Evolutionary conservation across 441 rosid genomes (phyloP), one percentile per base, ranked within the genome.

Genomic region (Corymbia calophylla): DNA sequence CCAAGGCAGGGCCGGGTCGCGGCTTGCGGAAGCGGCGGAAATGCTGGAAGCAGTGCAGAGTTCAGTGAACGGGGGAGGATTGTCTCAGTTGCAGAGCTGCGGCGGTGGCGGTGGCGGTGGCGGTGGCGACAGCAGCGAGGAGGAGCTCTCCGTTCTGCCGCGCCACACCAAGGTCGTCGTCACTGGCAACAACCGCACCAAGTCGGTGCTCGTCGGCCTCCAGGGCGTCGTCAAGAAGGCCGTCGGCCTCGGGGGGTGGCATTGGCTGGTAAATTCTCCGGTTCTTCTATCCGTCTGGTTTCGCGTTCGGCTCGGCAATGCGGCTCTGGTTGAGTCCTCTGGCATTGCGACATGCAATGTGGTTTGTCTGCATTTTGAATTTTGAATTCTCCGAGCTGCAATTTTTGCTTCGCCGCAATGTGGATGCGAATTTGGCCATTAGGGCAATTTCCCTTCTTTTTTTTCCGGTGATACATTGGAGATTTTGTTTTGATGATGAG

Each of bases 131-230:
- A 55, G 88, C 88, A 86, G 88, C 88, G 88, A 86, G 88, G 88
- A 86, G 88, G 88, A 86, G 88, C 88, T 86, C 70, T 86, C 88
- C 60, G 88, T 86, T 21, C 88, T 86, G 48, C 88, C 88, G n/a
- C 88, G 88, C 39, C 88, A 86, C 88, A 86, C 88, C 88, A 86
- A 86, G 88, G 88, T 86, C 88, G 68, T 86, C 70, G 88, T 86
- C 88, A 86, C 68, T 51, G 88, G 88, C 44, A 86, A 86, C 88
- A 86, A 86, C 88, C 88, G 88, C 88, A 86, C 88, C 53, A 86
- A 86, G 88, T 86, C 88, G 12, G 88, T 86, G n/a, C 88, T 86
- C 68, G 88, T 86, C 60, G 88, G 88, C 68, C 88, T 86, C 48
- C 66, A 35, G 88, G 84, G 84, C 51, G 84, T 77, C n/a, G 84